These are phyloP conservation scores for Mycogone perniciosa DNA, from an alignment of 2,329 filamentous ascomycete species.

Conservation along the genomic window DNA sequence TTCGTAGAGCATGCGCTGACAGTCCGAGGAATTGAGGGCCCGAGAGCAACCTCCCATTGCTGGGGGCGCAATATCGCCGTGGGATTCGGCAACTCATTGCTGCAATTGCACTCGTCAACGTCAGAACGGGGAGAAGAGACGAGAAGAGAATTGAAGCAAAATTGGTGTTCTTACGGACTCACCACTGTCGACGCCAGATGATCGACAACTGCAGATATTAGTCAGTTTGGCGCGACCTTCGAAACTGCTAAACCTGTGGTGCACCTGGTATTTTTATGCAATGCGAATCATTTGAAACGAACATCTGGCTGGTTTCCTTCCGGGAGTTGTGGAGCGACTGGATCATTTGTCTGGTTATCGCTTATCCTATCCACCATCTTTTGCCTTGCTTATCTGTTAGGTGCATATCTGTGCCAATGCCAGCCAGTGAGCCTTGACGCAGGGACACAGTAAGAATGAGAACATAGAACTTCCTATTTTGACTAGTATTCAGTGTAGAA, in stretches of 20 bases:
- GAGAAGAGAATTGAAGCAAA: background rate
- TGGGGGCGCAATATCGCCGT: conserved; percentile 24
- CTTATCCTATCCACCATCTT: no score
- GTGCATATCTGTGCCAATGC: no score
- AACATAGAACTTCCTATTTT: no score
- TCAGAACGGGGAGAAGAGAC: background rate
- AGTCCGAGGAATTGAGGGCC: conserved; percentile 6
- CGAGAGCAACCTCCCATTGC: conserved; percentile 15
- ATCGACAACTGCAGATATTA: conserved; percentile 5
- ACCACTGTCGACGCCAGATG: background rate
- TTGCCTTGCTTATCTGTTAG: no score
- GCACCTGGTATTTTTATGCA: background rate
- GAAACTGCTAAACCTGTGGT: background rate
- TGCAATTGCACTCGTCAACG: background rate
- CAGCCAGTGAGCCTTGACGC: no score
- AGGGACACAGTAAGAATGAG: no score
- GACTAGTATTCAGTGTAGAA: no score
- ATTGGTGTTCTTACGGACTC: no score
- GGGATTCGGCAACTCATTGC: conserved; percentile 28
- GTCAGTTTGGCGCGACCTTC: background rate
- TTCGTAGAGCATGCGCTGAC: conserved; percentile 9
- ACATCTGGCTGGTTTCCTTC: background rate
- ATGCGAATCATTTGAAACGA: background rate
- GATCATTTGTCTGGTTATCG: no score
- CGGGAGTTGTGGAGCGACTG: no score